Base-by-base conservation (phyloP, 495 filamentous ascomycete genomes). In the Trichoderma asperelloides region DNA sequence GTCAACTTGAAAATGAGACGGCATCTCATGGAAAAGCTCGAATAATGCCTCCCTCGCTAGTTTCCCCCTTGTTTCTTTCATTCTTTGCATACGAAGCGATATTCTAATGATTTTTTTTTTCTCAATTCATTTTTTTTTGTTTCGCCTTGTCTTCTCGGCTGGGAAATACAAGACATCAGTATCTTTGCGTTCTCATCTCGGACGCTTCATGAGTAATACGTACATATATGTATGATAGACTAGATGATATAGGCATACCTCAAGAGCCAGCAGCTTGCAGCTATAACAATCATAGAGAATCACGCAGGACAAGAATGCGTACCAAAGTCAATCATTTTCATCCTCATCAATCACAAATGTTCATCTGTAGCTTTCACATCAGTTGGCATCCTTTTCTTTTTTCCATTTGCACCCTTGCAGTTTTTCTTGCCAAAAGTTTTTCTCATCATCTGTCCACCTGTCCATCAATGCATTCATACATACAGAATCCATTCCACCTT, bases 1-100 rank as follows among this genome's bases (percentile, higher is more conserved):
- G 89, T 93, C 3, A 98, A 97, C 81, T 81, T 84, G 63, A 83
- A 87, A 69, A 80, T 96, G 64, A 84, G 94, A 71, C 81, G 79
- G 74, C 73, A 70, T 65, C 65, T 83, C 37, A 83, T 83, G 80
- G 78, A 78, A 70, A 72, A 66, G 69, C 69, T 82, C 25, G 68
- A 63, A 15, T 81, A 68, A 74, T n/a, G 12, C 41, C 13, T 23
- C 5, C 18, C 12, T 18, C 21, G 47, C n/a, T 51, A 2, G 23
- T 51, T 51, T 49, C n/a, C 45, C n/a, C 23, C 16, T 51, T n/a
- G 5, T 51, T 51, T 18, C 0, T 21, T 51, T 51, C 1, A n/a
- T n/a, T 9, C 21, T 23, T 51, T 51, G 47, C 47, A 23, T 51
- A 51, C n/a, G 47, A 21, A 49, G 45, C 15, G 45, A 43, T 43